Base-by-base conservation (phyloP, 805 yeast genomes). In the Pichia heedii region DNA sequence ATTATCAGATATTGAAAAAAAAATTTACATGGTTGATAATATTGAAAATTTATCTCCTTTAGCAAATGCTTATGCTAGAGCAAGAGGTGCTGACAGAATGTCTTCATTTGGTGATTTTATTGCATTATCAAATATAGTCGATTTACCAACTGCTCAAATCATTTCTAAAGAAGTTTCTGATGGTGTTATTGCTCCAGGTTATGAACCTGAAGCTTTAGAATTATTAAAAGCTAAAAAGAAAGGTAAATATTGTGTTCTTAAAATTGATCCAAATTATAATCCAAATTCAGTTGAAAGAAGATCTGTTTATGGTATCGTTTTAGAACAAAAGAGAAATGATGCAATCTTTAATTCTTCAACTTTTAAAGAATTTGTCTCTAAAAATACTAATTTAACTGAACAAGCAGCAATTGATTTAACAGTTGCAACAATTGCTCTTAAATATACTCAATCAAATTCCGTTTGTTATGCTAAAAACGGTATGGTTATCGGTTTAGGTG, bases 41-140 rank as follows among this genome's bases (percentile, higher is more conserved):
- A 87, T 90, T 59, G 95, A 86, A 67, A 86, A 89, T 74, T 73
- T 93, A 63, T 86, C 97, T 12, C 97, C 98, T 44, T 75, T 93
- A 61, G 98, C 98, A 51, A 84, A 84, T 61, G 98, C 98, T 46
- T 93, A 93, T 61, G 98, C 98, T 33, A 85, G 97, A 71, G 98
- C 98, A 45, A 85, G 98, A 69, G 98, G 98, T 67, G 98, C 98
- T 54, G 98, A 93, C 70, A 83, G 98, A 77, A 93, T 93, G 98
- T 89, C 97, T 6, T 85, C 96, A 13, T 93, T 93, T 63, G 98
- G 98, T 63, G 98, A 93, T 69, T 93, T 88, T 75, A 93, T 93
- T 60, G 98, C 98, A 38, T 74, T 93, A 52, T 88, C 97, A 49
- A 90, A 90, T 74, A 85, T 84, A 67, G 98, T 93, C 54, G 98